Evolutionary conservation across 192 early-diverging fungal genomes (phyloP), one percentile per base, ranked within the genome.

Genomic region (Backusella morwellensis): DNA sequence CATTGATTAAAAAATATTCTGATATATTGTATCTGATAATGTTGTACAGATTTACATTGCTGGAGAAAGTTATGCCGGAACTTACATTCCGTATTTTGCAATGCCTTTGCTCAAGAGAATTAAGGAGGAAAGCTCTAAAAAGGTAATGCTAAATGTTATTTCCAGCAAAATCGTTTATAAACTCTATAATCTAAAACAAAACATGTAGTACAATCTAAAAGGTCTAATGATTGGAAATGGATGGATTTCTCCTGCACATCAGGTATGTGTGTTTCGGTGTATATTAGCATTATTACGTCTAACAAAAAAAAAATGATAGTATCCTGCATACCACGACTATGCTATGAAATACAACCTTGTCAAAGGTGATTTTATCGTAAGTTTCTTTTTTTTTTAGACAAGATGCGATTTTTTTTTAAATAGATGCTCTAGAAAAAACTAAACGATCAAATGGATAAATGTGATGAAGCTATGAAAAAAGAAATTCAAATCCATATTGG

Each of bases 21-120:
- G 47, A 50, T 50, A n/a, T 50, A 17, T 4, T 19, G 34, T 77
- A 42, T 71, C 6, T 50, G 19, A 50, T 50, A 50, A 2, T 50
- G 19, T 0, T 19, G 34, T 77, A 52, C 69, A 91, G 90, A 26
- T 91, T 7, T 91, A 91, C 78, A 52, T 91, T 38, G 86, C 88
- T 59, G 90, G 90, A 50, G 90, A 91, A 71, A 91, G 90, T 68
- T 91, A 76, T 76, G 90, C 90, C 1, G 90, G 90, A 1, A 88
- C 84, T 1, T 91, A 88, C 77, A 91, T 91, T 54, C 90, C 90
- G 12, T 91, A 91, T 50, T 84, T 88, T 71, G 82, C 83, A 14
- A 50, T 67, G 4, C 56, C 54, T 35, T 74, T 83, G 35, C 76
- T 81, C 0, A 72, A 84, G 7, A 21, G 86, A 32, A 83, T 86